These are phyloP conservation scores for Lachancea nothofagi DNA, from an alignment of 805 yeast genomes.

Conservation along the genomic window DNA sequence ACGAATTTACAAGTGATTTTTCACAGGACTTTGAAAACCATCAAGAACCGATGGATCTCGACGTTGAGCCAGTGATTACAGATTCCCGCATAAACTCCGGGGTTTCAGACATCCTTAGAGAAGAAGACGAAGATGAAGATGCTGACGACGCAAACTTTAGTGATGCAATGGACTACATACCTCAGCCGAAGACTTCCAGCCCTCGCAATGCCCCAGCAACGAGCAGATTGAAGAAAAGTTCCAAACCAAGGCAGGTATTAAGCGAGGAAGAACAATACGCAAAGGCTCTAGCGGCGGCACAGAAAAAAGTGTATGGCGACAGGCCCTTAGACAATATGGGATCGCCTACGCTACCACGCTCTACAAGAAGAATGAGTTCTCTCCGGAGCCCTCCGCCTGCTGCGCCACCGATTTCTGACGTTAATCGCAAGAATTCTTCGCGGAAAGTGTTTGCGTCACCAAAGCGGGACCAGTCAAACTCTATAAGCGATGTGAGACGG, in stretches of 20 bases:
- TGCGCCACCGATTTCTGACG: neutral
- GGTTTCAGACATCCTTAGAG: slow-evolving; percentile 5
- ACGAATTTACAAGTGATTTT: slow-evolving; percentile 21
- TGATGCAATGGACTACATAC: slow-evolving; percentile 27
- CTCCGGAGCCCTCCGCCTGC: slow-evolving; percentile 1
- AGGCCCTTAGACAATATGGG: slow-evolving; percentile 7
- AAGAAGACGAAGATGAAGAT: slow-evolving; percentile 8
- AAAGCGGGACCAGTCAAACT: neutral
- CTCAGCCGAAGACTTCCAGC: neutral
- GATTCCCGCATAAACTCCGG: slow-evolving; percentile 6
- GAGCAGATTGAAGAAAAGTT: neutral
- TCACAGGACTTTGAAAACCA: slow-evolving; percentile 10
- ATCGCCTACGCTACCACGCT: neutral
- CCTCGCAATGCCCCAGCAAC: neutral
- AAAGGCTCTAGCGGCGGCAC: slow-evolving; percentile 51
- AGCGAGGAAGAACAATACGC: slow-evolving; percentile 46
- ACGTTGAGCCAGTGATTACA: slow-evolving; percentile 6
- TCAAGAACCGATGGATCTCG: slow-evolving; percentile 9
- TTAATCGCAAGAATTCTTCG: slow-evolving; percentile 2
- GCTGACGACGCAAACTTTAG: slow-evolving; percentile 14
- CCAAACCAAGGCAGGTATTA: slow-evolving; percentile 12
- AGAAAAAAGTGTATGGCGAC: slow-evolving; percentile 50
- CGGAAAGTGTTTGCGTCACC: neutral
- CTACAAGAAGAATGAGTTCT: slow-evolving; percentile 1
- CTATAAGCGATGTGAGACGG: neutral